These are phyloP conservation scores for Pestalotiopsis sp. DNA, from an alignment of 2,329 filamentous ascomycete genomes.

Conservation along the genomic window DNA sequence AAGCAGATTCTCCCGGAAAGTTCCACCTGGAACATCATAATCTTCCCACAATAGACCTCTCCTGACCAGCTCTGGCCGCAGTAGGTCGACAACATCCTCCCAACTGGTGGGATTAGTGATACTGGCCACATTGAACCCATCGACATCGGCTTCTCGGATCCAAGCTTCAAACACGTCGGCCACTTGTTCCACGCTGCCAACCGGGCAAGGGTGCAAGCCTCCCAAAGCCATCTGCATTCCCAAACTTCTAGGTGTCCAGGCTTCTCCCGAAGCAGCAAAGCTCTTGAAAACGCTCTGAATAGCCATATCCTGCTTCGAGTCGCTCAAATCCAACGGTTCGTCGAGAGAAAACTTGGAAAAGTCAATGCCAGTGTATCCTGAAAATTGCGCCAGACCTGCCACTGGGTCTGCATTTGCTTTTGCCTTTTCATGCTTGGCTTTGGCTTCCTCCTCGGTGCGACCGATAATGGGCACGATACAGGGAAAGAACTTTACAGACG, in stretches of 20 bases:
- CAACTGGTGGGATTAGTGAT: constrained; percentile 64
- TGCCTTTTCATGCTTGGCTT: constrained; percentile 6
- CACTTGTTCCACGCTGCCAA: constrained; percentile 14
- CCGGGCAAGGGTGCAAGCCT: constrained; percentile 14
- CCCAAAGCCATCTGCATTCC: constrained; percentile 16
- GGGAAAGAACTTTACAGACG: constrained; percentile 55
- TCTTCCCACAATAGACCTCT: constrained; percentile 60
- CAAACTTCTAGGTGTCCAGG: constrained; percentile 12
- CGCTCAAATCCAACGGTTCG: constrained; percentile 9
- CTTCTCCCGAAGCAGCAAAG: constrained; percentile 4
- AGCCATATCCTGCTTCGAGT: constrained; percentile 8
- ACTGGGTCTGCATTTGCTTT: constrained; percentile 8
- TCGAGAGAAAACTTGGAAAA: constrained; percentile 11
- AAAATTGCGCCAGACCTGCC: constrained; percentile 15
- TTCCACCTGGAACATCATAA: constrained; percentile 44
- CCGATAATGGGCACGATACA: constrained; percentile 51
- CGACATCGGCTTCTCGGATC: constrained; percentile 53
- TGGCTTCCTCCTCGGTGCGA: constrained; percentile 50
- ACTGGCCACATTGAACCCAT: constrained; percentile 62
- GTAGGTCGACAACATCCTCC: constrained; percentile 65
- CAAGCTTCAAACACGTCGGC: constrained; percentile 13
- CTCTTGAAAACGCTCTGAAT: constrained; percentile 14
- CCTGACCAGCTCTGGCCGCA: constrained; percentile 63
- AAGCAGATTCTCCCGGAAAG: constrained; percentile 46
- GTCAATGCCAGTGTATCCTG: constrained; percentile 18